phyloP scores from a whole-genome alignment of 176 grass and related monocot species.

The Panicum miliaceum region DNA sequence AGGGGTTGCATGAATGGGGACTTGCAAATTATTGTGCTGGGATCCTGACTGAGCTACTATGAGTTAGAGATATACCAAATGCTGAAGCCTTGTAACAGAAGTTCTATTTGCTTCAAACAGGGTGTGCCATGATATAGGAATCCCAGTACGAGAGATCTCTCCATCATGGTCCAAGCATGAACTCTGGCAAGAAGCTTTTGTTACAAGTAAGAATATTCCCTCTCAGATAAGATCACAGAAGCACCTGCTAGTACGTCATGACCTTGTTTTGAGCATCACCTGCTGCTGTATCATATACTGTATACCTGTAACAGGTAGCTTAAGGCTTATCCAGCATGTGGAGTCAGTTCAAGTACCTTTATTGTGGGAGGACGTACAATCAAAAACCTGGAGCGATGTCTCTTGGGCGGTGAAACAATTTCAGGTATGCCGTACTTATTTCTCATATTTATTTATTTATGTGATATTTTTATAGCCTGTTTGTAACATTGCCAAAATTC shows the following conservation, averaged over 20 bases:
- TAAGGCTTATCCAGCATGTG: slow-evolving; percentile 89
- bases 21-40: background rate
- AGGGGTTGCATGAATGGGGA: background rate
- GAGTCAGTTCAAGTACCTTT: slow-evolving; percentile 68
- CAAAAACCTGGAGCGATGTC: slow-evolving; percentile 67
- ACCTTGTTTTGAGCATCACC: slow-evolving; percentile 28
- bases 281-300: background rate
- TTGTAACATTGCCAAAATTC: slow-evolving; percentile 51
- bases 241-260: background rate
- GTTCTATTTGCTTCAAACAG: slow-evolving; percentile 52
- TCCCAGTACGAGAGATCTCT: slow-evolving; percentile 64
- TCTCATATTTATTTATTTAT: background rate
- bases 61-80: slow-evolving; percentile 13
- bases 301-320: slow-evolving; percentile 68
- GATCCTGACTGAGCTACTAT: background rate
- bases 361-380: slow-evolving; percentile 52
- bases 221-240: background rate
- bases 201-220: slow-evolving; percentile 69
- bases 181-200: slow-evolving; percentile 86
- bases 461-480: background rate
- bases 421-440: slow-evolving; percentile 49
- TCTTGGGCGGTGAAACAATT: slow-evolving; percentile 70
- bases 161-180: slow-evolving; percentile 77
- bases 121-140: slow-evolving; percentile 72
- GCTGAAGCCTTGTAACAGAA: slow-evolving; percentile 22